These are phyloP conservation scores for Physcomitrium patens DNA, from an alignment of 225 moss, liverwort and hornwort species.

Conservation along the genomic window DNA sequence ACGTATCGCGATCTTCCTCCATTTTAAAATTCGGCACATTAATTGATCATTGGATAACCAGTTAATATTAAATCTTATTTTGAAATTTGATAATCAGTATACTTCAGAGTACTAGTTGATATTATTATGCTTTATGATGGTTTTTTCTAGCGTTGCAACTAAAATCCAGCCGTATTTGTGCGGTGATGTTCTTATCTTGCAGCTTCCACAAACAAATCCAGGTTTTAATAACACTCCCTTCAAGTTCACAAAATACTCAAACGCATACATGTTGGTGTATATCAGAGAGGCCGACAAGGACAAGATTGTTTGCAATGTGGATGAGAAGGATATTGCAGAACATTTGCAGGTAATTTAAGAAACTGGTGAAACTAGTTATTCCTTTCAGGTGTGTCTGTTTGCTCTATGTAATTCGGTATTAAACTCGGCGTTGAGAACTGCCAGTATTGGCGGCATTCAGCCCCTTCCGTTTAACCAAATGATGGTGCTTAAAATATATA, in stretches of 20 bases:
- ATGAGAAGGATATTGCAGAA: slow-evolving; percentile 97
- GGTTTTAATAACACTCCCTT: slow-evolving; percentile 95
- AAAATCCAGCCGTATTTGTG: not conserved
- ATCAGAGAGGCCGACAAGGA: slow-evolving; percentile 97
- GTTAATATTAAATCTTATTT: too few relatives aligned
- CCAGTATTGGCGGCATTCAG: too few relatives aligned
- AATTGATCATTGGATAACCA: too few relatives aligned
- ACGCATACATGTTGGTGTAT: slow-evolving; percentile 98
- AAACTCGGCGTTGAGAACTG: too few relatives aligned
- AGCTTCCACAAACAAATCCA: slow-evolving; percentile 96
- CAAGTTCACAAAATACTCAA: slow-evolving; percentile 98
- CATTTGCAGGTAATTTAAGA: slow-evolving; percentile 75
- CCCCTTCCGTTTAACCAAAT: not conserved
- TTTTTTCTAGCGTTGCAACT: too few relatives aligned
- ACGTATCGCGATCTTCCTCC: not conserved
- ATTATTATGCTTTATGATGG: too few relatives aligned
- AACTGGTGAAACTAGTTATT: too few relatives aligned
- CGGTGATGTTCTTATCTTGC: slow-evolving; percentile 33
- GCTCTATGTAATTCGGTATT: too few relatives aligned
- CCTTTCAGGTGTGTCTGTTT: too few relatives aligned
- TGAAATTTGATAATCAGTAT: too few relatives aligned
- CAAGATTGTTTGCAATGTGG: slow-evolving; percentile 93
- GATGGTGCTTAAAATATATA: not conserved
- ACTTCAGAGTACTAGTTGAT: too few relatives aligned
- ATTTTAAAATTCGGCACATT: too few relatives aligned